phyloP scores from a whole-genome alignment of 148 eudicot species.

The Persicaria tinctoria region DNA sequence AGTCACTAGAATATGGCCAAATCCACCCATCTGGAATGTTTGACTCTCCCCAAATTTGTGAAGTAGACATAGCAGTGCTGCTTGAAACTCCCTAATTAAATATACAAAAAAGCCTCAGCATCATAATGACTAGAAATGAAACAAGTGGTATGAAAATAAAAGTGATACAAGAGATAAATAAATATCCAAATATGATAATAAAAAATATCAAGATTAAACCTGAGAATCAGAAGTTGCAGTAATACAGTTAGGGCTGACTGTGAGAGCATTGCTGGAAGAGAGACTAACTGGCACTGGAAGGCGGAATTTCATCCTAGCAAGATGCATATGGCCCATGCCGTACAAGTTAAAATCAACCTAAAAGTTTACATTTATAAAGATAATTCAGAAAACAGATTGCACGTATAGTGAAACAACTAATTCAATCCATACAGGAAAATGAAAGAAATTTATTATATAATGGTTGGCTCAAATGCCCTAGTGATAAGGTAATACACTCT shows the following conservation, averaged over 20 bases:
- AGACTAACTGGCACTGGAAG: constrained; percentile 53
- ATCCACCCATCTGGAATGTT: constrained; percentile 74
- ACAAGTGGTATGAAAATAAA: background rate
- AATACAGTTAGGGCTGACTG: constrained; percentile 16
- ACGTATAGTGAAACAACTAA: background rate
- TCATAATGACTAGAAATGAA: background rate
- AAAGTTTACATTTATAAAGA: background rate
- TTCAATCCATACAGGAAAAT: background rate
- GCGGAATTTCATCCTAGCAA: constrained; percentile 74
- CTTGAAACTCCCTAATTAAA: constrained; percentile 54
- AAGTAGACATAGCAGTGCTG: constrained; percentile 20
- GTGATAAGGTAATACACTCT: background rate
- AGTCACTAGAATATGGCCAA: constrained; percentile 46
- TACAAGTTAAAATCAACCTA: constrained; percentile 86
- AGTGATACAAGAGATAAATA: background rate
- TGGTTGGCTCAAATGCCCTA: background rate
- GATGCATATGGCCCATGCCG: constrained; percentile 96
- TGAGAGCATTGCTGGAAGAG: constrained; percentile 17
- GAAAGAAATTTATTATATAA: background rate
- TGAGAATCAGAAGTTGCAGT: constrained; percentile 33
- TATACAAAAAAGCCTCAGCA: background rate
- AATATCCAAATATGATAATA: background rate
- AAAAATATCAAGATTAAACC: constrained; percentile 29
- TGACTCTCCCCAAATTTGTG: constrained; percentile 59
- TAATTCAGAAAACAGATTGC: background rate